Base-by-base conservation (phyloP, 2,329 filamentous ascomycete species). In the Curvularia sp. region DNA sequence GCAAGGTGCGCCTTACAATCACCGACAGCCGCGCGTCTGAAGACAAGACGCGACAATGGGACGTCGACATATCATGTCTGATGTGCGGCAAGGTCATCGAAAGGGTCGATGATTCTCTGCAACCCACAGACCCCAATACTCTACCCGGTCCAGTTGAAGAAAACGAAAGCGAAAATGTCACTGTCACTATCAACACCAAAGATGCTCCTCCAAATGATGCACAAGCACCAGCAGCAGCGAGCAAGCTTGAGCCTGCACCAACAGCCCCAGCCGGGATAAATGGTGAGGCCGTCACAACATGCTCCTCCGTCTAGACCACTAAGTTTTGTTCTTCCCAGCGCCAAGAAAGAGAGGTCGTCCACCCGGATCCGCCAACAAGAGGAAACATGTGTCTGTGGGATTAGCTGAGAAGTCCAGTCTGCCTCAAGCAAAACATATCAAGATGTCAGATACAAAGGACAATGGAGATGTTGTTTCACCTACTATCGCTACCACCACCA, bases 51-150 rank as follows among this genome's bases (percentile, higher is more conserved):
- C 50, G 19, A 3, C 61, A 49, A 9, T 67, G 57, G 59, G 53
- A 67, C 18, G 60, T 63, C 8, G 58, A 64, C 36, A 55, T 71
- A 45, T 49, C 54, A 15, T 73, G 69, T 49, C 60, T 71, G 10
- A 9, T 59, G 6, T 73, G 69, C 53, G 45, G 58, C 3, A n/a
- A 55, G 12, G 47, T 55, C 4, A 66, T 71, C 23, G 67, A 69
- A 32, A 42, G 59, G 3, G 59, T 45, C 8, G 49, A 49, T 27
- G 28, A 34, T 21, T 10, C 19, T 9, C n/a, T 19, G 21, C 13
- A 25, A 12, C 9, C 32, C 3, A 21, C 21, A 25, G 23, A 38
- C 34, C 2, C 32, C 6, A 49, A 18, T 8, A 13, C 32, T 13
- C 23, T n/a, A 38, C 34, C 23, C 12, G 21, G 10, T 25, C 19